These are phyloP conservation scores for Amanita rimosa DNA, from an alignment of 768 basidiomycete genomes.

Conservation along the genomic window DNA sequence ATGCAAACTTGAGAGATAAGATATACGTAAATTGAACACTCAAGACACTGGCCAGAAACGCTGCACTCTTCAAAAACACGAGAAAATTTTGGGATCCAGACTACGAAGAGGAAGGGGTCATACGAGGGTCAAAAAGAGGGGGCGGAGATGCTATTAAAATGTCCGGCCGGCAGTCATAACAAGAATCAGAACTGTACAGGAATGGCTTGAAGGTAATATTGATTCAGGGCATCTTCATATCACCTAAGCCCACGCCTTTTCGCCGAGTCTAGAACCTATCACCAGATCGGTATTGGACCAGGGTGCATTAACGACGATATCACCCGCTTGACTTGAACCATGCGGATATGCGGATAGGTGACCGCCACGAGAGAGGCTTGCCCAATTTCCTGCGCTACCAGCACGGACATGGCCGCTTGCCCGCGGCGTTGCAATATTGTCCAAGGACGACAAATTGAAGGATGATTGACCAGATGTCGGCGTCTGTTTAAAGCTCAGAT, in stretches of 20 bases:
- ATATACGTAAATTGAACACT: slow-evolving; percentile 24
- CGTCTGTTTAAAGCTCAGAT: slow-evolving; percentile 46
- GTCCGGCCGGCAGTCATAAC: slow-evolving; percentile 32
- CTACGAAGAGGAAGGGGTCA: neutral
- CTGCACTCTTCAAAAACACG: neutral
- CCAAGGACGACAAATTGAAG: slow-evolving; percentile 33
- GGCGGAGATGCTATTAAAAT: slow-evolving; percentile 15
- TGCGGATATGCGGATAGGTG: slow-evolving; percentile 44
- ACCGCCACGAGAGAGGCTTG: slow-evolving; percentile 42
- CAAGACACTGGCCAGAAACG: slow-evolving; percentile 15
- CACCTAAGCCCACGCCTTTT: slow-evolving; percentile 48
- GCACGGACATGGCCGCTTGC: slow-evolving; percentile 61
- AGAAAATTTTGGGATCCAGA: slow-evolving; percentile 7
- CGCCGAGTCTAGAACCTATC: slow-evolving; percentile 40
- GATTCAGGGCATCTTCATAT: slow-evolving; percentile 1
- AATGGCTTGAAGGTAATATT: slow-evolving; percentile 6
- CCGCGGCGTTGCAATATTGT: slow-evolving; percentile 25
- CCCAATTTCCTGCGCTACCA: slow-evolving; percentile 79
- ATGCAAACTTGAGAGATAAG: slow-evolving; percentile 30
- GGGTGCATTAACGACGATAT: slow-evolving; percentile 42
- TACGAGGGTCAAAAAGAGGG: slow-evolving; percentile 1
- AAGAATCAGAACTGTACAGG: slow-evolving; percentile 16
- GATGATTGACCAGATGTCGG: slow-evolving; percentile 39
- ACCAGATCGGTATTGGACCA: slow-evolving; percentile 48
- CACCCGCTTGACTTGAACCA: slow-evolving; percentile 45